Base-by-base conservation (phyloP, 345 rosid species). In the Nephelium lappaceum region DNA sequence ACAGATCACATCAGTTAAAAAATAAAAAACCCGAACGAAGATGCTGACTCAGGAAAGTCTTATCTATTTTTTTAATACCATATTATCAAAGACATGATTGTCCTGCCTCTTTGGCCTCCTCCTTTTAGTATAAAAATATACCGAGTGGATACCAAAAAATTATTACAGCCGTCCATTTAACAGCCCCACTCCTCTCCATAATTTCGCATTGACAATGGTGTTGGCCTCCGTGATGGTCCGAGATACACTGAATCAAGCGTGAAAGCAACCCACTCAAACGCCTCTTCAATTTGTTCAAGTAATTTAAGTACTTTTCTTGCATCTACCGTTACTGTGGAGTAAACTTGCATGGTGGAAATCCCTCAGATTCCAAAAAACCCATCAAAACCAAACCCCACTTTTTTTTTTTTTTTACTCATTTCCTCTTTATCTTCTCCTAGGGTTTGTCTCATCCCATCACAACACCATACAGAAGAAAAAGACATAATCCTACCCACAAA, bases 341-440 rank as follows among this genome's bases (percentile, higher is more conserved):
- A 45, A 71, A 71, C 38, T 72, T 78, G 57, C 69, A 75, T 49
- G 78, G 49, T 65, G 21, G 63, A 49, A 49, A 66, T 14, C 8
- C 14, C 24, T 60, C 80, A 61, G 75, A 70, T 77, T 77, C 80
- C 75, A 60, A 41, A 43, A 77, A 58, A 4, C 72, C 49, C 14
- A 19, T 21, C 53, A 14, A 65, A 51, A 36, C 78, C 27, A 51
- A 66, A 58, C 60, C 80, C 80, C 71, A 55, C 43, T 43, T 21
- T 19, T 45, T 63, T 0, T 63, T 12, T 65, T 61, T 51, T 61
- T 74, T 41, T n/a, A n/a, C n/a, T n/a, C n/a, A 10, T 64, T n/a
- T 10, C 45, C 23, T 64, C 70, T 61, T 73, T 61, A 42, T 73
- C 58, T 61, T 61, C 67, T 25, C 5, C 19, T 64, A 47, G 62